phyloP scores from a whole-genome alignment of 345 rosid species.

The Turnera subulata region DNA sequence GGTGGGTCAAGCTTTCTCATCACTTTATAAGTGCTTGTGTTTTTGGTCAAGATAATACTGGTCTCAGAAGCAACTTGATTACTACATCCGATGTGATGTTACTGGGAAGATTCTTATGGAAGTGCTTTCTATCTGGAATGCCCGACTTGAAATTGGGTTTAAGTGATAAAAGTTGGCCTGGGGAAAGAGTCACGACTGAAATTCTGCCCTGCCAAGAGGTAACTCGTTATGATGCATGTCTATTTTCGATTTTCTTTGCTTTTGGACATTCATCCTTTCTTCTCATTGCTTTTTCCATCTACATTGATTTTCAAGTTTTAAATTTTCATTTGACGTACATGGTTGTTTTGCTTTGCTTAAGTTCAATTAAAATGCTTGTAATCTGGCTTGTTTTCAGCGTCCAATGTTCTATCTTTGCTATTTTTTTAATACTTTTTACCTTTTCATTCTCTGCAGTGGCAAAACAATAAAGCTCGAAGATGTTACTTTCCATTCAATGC shows the following conservation, averaged over 20 bases:
- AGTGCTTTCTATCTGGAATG: conserved; percentile 99
- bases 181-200: conserved; percentile 96
- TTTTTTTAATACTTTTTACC: no score
- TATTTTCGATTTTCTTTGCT: background rate
- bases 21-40: background rate
- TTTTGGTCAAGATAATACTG: background rate
- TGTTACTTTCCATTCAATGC: conserved; percentile 97
- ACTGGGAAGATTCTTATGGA: conserved; percentile 97
- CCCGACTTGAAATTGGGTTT: conserved; percentile 98
- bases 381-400: background rate
- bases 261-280: background rate
- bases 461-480: conserved; percentile 98
- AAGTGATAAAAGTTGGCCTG: conserved; percentile 97
- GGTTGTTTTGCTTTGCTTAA: background rate
- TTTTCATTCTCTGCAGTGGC: conserved; percentile 49
- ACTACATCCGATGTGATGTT: conserved; percentile 95
- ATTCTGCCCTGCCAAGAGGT: conserved; percentile 96
- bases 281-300: background rate
- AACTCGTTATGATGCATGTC: conserved; percentile 6
- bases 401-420: background rate
- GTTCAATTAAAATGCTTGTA: background rate
- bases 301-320: no score
- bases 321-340: background rate
- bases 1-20: conserved; percentile 33
- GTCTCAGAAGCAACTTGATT: conserved; percentile 39